Conservation (phyloP, 2,329 filamentous ascomycete genomes). For the Colletotrichum sp. region DNA sequence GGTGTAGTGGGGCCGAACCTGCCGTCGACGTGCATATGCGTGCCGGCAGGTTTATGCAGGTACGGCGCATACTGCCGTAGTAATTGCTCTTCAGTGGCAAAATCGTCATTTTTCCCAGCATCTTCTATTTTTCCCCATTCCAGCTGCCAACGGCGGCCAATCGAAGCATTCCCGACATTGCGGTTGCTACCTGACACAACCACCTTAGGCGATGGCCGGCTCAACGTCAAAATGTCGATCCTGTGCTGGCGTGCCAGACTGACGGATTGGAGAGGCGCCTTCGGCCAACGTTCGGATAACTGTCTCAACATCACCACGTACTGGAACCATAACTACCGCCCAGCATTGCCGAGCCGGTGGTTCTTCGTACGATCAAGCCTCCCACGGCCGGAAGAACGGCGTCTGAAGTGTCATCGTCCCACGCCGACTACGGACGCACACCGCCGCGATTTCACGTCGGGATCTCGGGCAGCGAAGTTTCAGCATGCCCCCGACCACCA, state of each 20-base stretch:
- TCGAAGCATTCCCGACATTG: neutral
- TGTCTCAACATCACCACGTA: neutral
- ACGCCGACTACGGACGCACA: neutral
- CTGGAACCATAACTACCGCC: neutral
- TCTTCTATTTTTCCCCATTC: neutral
- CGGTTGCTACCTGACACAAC: neutral
- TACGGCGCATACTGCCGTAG: neutral
- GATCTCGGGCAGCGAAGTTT: neutral
- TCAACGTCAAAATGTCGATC: neutral
- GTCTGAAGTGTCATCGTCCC: neutral
- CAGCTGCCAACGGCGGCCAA: neutral
- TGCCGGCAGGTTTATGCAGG: slow-evolving; percentile 3
- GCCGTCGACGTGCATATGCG: neutral
- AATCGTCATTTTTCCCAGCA: neutral
- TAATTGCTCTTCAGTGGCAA: neutral
- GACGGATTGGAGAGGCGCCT: neutral
- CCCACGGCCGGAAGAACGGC: neutral
- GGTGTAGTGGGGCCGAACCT: neutral
- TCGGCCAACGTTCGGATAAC: neutral
- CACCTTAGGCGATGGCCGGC: neutral
- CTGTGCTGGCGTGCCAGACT: neutral
- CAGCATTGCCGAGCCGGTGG: neutral
- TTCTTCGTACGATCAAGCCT: neutral
- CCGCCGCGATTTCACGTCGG: neutral
- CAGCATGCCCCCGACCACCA: neutral